phyloP scores from a whole-genome alignment of 2,329 filamentous ascomycete genomes.

The Graphilbum sp. region DNA sequence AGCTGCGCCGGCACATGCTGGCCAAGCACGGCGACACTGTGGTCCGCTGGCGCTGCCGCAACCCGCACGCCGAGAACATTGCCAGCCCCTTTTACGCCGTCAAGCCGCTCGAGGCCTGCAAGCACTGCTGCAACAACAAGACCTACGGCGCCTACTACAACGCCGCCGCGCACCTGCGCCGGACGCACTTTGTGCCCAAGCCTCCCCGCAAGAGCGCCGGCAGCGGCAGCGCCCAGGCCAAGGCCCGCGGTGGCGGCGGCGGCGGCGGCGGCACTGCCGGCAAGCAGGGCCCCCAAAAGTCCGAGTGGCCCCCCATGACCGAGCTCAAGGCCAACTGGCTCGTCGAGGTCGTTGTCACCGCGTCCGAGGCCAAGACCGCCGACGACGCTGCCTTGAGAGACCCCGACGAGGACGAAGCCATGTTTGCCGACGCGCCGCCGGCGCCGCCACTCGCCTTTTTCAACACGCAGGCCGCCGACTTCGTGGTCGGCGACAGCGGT shows the following conservation, averaged over 20 bases:
- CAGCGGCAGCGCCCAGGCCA: no score
- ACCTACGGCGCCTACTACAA: slow-evolving; percentile 89
- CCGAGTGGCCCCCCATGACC: slow-evolving; percentile 36
- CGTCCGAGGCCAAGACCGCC: slow-evolving; percentile 10
- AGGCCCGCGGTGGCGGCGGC: no score
- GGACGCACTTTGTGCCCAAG: slow-evolving; percentile 70
- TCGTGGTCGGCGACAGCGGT: no score
- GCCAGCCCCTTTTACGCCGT: slow-evolving; percentile 30
- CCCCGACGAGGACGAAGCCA: no score
- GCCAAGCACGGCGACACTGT: slow-evolving; percentile 43
- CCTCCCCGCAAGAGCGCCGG: slow-evolving; percentile 14
- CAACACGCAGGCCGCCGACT: no score
- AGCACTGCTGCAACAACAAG: slow-evolving; percentile 62
- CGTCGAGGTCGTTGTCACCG: slow-evolving; percentile 28
- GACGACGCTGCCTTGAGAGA: slow-evolving; percentile 7
- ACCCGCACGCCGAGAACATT: slow-evolving; percentile 27
- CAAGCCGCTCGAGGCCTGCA: slow-evolving; percentile 62
- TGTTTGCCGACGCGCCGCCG: slow-evolving; percentile 3
- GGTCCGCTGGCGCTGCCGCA: slow-evolving; percentile 42
- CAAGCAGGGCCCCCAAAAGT: no score
- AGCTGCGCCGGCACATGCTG: slow-evolving; percentile 52
- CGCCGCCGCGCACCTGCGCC: slow-evolving; percentile 74
- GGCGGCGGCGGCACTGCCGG: no score
- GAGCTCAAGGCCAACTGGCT: slow-evolving; percentile 42
- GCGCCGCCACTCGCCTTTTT: no score